Evolutionary conservation across 495 filamentous ascomycete genomes (phyloP).

Genomic region (Trichoderma asperelloides): DNA sequence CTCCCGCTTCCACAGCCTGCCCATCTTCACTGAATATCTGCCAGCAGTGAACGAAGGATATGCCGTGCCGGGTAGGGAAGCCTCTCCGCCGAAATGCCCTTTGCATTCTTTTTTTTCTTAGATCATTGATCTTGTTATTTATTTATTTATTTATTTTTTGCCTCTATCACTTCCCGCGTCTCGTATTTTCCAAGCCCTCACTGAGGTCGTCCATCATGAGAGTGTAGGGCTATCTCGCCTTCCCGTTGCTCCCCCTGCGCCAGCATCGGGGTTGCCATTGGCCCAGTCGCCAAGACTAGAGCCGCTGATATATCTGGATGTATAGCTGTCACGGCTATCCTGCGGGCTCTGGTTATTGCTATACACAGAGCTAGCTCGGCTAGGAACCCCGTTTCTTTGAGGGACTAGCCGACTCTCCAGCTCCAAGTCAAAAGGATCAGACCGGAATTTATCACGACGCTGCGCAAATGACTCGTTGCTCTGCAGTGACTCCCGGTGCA

Average conservation of each 20-base stretch:
- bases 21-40: background rate
- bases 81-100: too few relatives aligned
- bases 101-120: too few relatives aligned
- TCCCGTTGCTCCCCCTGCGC: constrained; percentile 17
- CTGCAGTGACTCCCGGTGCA: background rate
- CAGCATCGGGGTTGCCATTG: constrained; percentile 45
- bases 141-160: too few relatives aligned
- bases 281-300: constrained; percentile 39
- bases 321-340: constrained; percentile 25
- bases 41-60: too few relatives aligned
- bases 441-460: constrained; percentile 45
- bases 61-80: too few relatives aligned
- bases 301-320: constrained; percentile 39
- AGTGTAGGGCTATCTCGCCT: constrained; percentile 22
- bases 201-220: background rate
- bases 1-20: background rate
- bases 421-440: constrained; percentile 60
- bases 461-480: background rate
- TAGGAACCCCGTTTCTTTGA: constrained; percentile 10
- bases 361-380: background rate
- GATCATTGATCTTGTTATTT: too few relatives aligned
- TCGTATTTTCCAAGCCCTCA: background rate
- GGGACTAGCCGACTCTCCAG: background rate
- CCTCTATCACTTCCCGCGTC: background rate
- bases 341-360: background rate